Percentiles rank a stretch among this genome's conserved stretches.
These are phyloP conservation scores for Zygotorulaspora chibaensis DNA, from an alignment of 805 yeast species.

Conservation along the genomic window DNA sequence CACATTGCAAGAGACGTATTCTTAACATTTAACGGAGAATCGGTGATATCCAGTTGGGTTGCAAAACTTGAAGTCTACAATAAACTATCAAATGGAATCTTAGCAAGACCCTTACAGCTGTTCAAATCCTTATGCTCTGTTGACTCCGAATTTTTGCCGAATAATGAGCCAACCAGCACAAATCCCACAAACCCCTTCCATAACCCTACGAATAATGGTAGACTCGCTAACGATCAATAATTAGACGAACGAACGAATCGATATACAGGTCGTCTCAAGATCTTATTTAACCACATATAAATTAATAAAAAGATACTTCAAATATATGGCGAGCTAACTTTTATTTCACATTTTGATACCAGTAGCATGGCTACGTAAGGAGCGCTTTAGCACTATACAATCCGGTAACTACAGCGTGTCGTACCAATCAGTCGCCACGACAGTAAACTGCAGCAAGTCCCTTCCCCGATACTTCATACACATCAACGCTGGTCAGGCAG, in stretches of 20 bases:
- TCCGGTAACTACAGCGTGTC: too few relatives aligned
- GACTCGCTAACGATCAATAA: conserved; percentile 9
- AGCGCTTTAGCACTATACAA: too few relatives aligned
- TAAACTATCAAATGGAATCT: conserved; percentile 22
- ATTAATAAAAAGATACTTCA: too few relatives aligned
- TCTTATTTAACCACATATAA: not conserved
- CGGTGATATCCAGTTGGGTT: conserved; percentile 19
- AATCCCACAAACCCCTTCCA: not conserved
- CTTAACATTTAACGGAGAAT: conserved; percentile 17
- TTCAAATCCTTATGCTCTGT: conserved; percentile 20
- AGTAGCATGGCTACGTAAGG: too few relatives aligned
- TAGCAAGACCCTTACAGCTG: conserved; percentile 26
- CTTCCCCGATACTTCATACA: too few relatives aligned
- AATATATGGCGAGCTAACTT: too few relatives aligned
- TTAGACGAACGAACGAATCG: not conserved
- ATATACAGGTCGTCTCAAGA: not conserved
- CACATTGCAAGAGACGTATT: conserved; percentile 25
- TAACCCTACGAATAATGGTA: conserved; percentile 1
- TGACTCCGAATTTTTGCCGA: conserved; percentile 6
- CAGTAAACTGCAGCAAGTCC: too few relatives aligned
- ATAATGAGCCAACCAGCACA: not conserved
- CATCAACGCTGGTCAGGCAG: too few relatives aligned
- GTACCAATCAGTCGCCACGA: too few relatives aligned
- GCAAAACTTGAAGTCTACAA: conserved; percentile 25
- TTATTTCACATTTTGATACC: too few relatives aligned